Percentiles rank a stretch among this genome's conserved stretches.
Conservation (phyloP, 2,329 filamentous ascomycete species). For the Ophiostoma perfectum region DNA sequence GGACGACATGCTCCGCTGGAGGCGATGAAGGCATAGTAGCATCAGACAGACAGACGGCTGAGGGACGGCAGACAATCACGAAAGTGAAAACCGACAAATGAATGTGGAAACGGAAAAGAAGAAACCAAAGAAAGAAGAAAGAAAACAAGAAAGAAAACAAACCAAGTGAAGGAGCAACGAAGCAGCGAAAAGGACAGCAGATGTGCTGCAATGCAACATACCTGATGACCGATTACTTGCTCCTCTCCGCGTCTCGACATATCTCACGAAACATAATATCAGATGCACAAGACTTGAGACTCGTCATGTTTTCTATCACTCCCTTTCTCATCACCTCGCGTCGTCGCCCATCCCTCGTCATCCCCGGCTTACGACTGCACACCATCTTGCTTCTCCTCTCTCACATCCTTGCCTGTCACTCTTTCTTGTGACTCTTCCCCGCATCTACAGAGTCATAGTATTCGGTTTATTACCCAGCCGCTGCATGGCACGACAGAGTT, state of each 20-base stretch:
- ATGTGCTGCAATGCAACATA: too few relatives aligned
- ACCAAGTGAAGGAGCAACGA: too few relatives aligned
- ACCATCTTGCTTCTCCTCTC: too few relatives aligned
- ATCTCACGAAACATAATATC: background rate
- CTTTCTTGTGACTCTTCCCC: slow-evolving; percentile 1
- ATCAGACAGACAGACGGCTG: background rate
- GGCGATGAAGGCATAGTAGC: slow-evolving; percentile 7
- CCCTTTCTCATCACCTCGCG: background rate
- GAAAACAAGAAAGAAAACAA: too few relatives aligned
- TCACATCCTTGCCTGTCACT: slow-evolving; percentile 3
- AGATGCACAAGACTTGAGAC: too few relatives aligned
- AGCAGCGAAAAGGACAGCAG: too few relatives aligned
- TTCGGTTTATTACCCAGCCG: background rate
- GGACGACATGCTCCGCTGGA: slow-evolving; percentile 1
- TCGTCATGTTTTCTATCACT: background rate
- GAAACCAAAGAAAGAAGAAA: too few relatives aligned
- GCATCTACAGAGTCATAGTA: background rate
- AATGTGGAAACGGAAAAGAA: background rate
- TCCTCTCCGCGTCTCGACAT: background rate
- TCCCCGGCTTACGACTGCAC: background rate
- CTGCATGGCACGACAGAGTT: background rate
- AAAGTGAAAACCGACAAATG: background rate
- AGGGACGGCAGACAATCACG: slow-evolving; percentile 2
- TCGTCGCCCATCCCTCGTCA: background rate
- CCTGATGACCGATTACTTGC: background rate